Base-by-base conservation (phyloP, 2,329 filamentous ascomycete genomes). In the Scedosporium apiospermum region DNA sequence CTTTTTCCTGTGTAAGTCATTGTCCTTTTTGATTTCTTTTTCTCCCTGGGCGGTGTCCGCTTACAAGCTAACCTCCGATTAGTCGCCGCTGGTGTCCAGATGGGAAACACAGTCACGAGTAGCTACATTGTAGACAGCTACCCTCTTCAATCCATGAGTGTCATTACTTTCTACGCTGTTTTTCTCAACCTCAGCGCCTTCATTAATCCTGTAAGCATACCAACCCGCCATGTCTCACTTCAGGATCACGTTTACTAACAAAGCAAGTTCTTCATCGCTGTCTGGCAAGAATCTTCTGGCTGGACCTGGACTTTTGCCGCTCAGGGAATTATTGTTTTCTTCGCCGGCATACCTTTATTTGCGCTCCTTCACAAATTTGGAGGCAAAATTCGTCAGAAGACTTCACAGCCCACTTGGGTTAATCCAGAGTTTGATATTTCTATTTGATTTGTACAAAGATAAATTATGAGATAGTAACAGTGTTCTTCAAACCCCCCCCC, bases 101-200 rank as follows among this genome's bases (percentile, higher is more conserved):
- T 83, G 61, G 82, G 82, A 38, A 85, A 84, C 67, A 82, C 81
- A 0, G 77, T 78, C 2, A 71, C 80, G 9, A 79, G 76, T 55
- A 75, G 77, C 5, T 85, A 85, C 67, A 75, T 84, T 16, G 76
- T 85, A 41, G 82, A 85, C 68, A 75, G 75, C 57, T 84, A 85
- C 68, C 81, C 81, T 0, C 69, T 80, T 16, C 80, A 84, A 67
- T 79, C 78, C 44, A 84, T 81, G 69, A 78, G 78, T 51, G 74
- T 81, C 44, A 75, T 83, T 38, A 81, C 78, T 6, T 84, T 83
- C 67, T 84, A 83, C 67, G 74, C 78, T 6, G 80, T 83, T 3
- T 73, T 82, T 55, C 73, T 83, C 46, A 84, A 83, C 66, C 66
- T 82, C 58, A 77, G 76, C 49, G 77, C 77, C 2, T 82, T 82